These are phyloP conservation scores for Metschnikowia aberdeeniae DNA, from an alignment of 805 yeast species.

Conservation along the genomic window DNA sequence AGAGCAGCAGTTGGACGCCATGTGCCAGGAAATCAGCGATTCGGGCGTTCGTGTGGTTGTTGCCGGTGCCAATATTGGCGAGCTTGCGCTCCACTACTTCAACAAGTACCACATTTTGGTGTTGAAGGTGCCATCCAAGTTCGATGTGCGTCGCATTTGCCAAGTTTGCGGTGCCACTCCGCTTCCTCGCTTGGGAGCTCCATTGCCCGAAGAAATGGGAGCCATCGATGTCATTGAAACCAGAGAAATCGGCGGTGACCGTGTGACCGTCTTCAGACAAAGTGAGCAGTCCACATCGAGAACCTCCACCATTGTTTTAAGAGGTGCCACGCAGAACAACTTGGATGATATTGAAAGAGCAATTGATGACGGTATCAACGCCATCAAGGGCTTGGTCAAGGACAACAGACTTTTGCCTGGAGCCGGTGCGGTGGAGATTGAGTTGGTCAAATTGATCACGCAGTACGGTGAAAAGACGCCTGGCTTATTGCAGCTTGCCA, in stretches of 20 bases:
- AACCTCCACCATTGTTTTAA: constrained; percentile 87
- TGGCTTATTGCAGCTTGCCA: constrained; percentile 87
- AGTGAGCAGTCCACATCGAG: constrained; percentile 52
- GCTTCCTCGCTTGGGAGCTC: constrained; percentile 88
- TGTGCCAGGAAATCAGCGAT: constrained; percentile 76
- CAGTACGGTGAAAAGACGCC: constrained; percentile 91
- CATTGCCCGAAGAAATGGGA: constrained; percentile 93
- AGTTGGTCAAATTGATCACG: constrained; percentile 72
- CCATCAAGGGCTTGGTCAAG: constrained; percentile 83
- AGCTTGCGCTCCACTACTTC: constrained; percentile 86
- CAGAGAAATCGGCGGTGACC: constrained; percentile 93
- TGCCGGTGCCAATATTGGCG: constrained; percentile 95
- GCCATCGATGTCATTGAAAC: constrained; percentile 82
- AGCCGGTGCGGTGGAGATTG: constrained; percentile 94
- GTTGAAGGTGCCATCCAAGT: constrained; percentile 87
- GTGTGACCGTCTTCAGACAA: constrained; percentile 92
- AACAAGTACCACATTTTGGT: constrained; percentile 83
- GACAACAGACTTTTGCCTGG: constrained; percentile 83
- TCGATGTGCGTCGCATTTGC: constrained; percentile 88
- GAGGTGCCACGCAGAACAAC: constrained; percentile 95
- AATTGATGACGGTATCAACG: constrained; percentile 93
- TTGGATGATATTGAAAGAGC: constrained; percentile 96
- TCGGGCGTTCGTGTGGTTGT: constrained; percentile 84
- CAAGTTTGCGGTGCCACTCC: constrained; percentile 98
- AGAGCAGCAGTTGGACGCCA: constrained; percentile 84